These are phyloP conservation scores for Plectosphaerella sp. DNA, from an alignment of 2,329 filamentous ascomycete genomes.

Conservation along the genomic window DNA sequence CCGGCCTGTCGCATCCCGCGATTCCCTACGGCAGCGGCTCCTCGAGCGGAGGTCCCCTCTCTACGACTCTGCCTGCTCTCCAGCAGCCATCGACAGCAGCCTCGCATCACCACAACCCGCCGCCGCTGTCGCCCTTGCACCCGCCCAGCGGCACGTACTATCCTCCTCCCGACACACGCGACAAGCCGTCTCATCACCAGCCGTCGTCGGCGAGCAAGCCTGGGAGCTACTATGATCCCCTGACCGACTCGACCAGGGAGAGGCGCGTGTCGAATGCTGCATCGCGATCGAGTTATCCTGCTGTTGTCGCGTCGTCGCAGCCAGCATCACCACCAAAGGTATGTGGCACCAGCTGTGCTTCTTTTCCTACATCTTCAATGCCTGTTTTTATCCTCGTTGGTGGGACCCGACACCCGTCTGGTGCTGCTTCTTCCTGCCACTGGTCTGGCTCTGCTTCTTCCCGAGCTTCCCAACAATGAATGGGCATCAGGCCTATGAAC, in stretches of 20 bases:
- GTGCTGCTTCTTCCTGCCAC: conserved; percentile 9
- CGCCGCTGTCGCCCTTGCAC: conserved; percentile 38
- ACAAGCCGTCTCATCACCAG: conserved; percentile 22
- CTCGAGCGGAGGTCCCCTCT: conserved; percentile 15
- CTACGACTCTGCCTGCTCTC: conserved; percentile 10
- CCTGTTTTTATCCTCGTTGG: background rate
- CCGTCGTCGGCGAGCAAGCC: conserved; percentile 30
- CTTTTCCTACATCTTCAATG: background rate
- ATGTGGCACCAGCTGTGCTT: conserved; percentile 18
- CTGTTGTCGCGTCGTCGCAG: conserved; percentile 28
- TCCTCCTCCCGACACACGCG: conserved; percentile 25
- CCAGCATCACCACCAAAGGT: conserved; percentile 42
- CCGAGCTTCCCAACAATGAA: conserved; percentile 2
- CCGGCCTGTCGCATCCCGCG: conserved; percentile 12
- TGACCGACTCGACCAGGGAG: conserved; percentile 44
- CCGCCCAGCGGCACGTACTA: conserved; percentile 37
- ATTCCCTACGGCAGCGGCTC: conserved; percentile 33
- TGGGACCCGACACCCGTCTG: background rate
- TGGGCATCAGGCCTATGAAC: no score
- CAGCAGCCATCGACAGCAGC: conserved; percentile 1
- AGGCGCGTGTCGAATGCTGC: conserved; percentile 38
- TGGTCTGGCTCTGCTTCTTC: conserved; percentile 1
- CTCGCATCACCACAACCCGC: conserved; percentile 15
- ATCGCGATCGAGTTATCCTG: conserved; percentile 31
- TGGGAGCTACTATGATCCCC: conserved; percentile 50